These are phyloP conservation scores for Amyloporia xantha DNA, from an alignment of 768 basidiomycete species.

Conservation along the genomic window DNA sequence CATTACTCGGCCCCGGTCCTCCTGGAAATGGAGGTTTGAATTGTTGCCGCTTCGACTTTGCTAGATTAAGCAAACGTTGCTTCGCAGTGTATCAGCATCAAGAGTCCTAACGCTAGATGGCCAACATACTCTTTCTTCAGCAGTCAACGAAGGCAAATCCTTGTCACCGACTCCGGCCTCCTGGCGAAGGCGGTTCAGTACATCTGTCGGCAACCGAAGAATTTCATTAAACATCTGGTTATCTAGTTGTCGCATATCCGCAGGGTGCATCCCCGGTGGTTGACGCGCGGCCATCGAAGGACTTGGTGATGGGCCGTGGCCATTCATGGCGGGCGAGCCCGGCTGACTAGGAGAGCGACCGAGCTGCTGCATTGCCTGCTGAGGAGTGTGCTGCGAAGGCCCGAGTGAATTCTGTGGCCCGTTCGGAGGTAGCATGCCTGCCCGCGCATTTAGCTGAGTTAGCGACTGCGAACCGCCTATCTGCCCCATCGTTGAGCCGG, in stretches of 20 bases:
- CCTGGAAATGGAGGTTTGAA: slow-evolving; percentile 13
- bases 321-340: slow-evolving; percentile 40
- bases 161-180: slow-evolving; percentile 42
- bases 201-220: slow-evolving; percentile 28
- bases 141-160: slow-evolving; percentile 35
- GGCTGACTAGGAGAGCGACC: slow-evolving; percentile 58
- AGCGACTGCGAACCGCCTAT: slow-evolving; percentile 50
- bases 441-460: slow-evolving; percentile 27
- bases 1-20: slow-evolving; percentile 29
- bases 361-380: slow-evolving; percentile 36
- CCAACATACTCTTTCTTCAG: slow-evolving; percentile 53
- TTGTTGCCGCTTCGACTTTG: neutral
- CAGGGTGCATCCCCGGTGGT: slow-evolving; percentile 27
- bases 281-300: slow-evolving; percentile 49
- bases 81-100: neutral
- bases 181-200: slow-evolving; percentile 31
- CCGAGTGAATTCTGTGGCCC: slow-evolving; percentile 31
- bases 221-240: slow-evolving; percentile 37
- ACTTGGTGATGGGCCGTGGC: slow-evolving; percentile 48
- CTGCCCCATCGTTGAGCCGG: slow-evolving; percentile 39
- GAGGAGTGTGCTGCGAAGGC: slow-evolving; percentile 30
- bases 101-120: slow-evolving; percentile 1
- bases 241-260: slow-evolving; percentile 11
- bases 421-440: slow-evolving; percentile 44
- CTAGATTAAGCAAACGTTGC: slow-evolving; percentile 7